These are phyloP conservation scores for Hypoxylon sp. DNA, from an alignment of 2,329 filamentous ascomycete genomes.

Conservation along the genomic window DNA sequence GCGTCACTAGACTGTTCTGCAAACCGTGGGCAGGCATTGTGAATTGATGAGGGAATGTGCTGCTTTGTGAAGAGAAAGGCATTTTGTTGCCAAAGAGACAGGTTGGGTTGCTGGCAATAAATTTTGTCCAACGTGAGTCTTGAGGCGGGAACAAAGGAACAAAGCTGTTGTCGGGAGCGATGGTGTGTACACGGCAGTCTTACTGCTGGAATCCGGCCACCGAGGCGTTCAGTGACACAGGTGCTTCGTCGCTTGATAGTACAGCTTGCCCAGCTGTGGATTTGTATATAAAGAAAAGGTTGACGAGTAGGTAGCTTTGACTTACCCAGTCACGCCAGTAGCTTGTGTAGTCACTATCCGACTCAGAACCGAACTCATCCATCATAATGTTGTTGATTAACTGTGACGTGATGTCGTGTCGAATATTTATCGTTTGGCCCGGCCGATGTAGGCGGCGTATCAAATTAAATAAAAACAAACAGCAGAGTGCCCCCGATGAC, in stretches of 20 bases:
- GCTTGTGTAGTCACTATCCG: slow-evolving; percentile 98
- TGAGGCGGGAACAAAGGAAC: neutral
- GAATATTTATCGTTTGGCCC: neutral
- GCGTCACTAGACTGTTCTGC: neutral
- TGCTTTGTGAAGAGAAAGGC: neutral
- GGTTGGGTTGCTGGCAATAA: neutral
- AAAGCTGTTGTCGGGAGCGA: neutral
- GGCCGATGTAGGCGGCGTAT: slow-evolving; percentile 13
- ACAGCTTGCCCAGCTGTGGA: neutral
- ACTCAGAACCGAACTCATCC: slow-evolving; percentile 98
- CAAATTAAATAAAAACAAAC: slow-evolving; percentile 1
- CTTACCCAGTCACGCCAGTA: slow-evolving; percentile 99
- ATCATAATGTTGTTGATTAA: slow-evolving; percentile 64
- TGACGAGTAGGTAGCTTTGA: slow-evolving; percentile 45
- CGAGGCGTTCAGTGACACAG: neutral
- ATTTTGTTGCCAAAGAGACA: neutral
- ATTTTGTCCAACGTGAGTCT: neutral
- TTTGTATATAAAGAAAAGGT: neutral
- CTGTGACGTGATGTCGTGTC: slow-evolving; percentile 22
- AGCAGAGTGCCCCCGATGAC: neutral
- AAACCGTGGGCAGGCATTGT: neutral
- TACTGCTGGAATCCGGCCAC: neutral
- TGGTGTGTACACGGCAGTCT: neutral
- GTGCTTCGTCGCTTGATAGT: neutral
- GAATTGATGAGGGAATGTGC: neutral